Conservation (phyloP, 2,329 filamentous ascomycete genomes). For the Fusarium decemcellulare region DNA sequence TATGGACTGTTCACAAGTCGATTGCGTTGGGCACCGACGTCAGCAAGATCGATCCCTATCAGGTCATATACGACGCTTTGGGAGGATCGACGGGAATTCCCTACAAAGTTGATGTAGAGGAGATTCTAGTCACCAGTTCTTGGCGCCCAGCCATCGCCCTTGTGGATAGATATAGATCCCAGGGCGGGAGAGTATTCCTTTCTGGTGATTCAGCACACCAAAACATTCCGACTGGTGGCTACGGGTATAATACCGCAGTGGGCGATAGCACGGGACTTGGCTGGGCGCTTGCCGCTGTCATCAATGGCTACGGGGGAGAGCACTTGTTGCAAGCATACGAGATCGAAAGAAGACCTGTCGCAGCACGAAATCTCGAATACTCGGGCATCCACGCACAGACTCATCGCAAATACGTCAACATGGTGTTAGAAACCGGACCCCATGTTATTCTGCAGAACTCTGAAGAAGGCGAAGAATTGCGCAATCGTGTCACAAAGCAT, state of each 20-base stretch:
- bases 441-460: background rate
- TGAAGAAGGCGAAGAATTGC: background rate
- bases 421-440: background rate
- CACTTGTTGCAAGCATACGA: slow-evolving; percentile 45
- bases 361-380: slow-evolving; percentile 28
- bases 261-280: slow-evolving; percentile 53
- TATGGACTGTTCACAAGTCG: background rate
- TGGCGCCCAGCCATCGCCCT: slow-evolving; percentile 43
- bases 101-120: slow-evolving; percentile 36
- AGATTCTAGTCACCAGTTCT: slow-evolving; percentile 38
- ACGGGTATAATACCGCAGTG: slow-evolving; percentile 56
- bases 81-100: slow-evolving; percentile 11
- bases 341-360: slow-evolving; percentile 39
- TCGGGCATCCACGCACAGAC: slow-evolving; percentile 28
- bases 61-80: slow-evolving; percentile 17
- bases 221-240: slow-evolving; percentile 53
- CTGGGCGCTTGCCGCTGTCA: slow-evolving; percentile 52
- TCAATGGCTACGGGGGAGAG: slow-evolving; percentile 29
- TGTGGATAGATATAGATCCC: slow-evolving; percentile 45
- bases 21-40: background rate
- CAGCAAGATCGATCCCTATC: background rate
- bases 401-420: background rate
- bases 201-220: slow-evolving; percentile 55
- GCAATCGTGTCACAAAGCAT: background rate
- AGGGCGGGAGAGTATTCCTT: slow-evolving; percentile 52